phyloP scores from a whole-genome alignment of 805 yeast species.

The Schwanniomyces vanrijiae region DNA sequence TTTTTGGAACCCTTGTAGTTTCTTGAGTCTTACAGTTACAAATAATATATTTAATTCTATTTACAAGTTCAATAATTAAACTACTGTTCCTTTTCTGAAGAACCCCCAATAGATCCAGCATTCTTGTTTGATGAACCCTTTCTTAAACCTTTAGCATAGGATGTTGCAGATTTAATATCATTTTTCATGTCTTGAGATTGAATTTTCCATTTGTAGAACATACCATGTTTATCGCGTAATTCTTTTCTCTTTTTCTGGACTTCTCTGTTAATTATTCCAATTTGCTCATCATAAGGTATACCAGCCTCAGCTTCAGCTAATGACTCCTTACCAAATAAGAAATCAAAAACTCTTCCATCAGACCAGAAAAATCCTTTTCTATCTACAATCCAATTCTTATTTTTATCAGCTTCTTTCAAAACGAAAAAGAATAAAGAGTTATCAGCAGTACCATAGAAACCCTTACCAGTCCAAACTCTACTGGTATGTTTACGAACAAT shows the following conservation, averaged over 20 bases:
- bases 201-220: slow-evolving; percentile 58
- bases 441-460: slow-evolving; percentile 82
- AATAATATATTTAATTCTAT: not conserved
- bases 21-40: not conserved
- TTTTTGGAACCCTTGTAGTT: not conserved
- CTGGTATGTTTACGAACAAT: slow-evolving; percentile 58
- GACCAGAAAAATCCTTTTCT: slow-evolving; percentile 92
- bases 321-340: slow-evolving; percentile 76
- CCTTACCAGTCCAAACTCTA: slow-evolving; percentile 83
- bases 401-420: slow-evolving; percentile 55
- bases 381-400: slow-evolving; percentile 71
- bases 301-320: slow-evolving; percentile 77
- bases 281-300: slow-evolving; percentile 58
- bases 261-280: slow-evolving; percentile 48
- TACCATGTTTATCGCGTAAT: slow-evolving; percentile 54
- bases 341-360: slow-evolving; percentile 83
- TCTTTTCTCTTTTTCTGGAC: slow-evolving; percentile 49
- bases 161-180: slow-evolving; percentile 24
- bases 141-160: slow-evolving; percentile 17
- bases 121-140: not conserved
- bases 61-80: not conserved
- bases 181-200: slow-evolving; percentile 30
- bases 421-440: slow-evolving; percentile 72
- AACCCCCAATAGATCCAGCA: not conserved
- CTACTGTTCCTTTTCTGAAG: not conserved